These are phyloP conservation scores for Albophoma yamanashiensis DNA, from an alignment of 2,329 filamentous ascomycete species.

Conservation along the genomic window DNA sequence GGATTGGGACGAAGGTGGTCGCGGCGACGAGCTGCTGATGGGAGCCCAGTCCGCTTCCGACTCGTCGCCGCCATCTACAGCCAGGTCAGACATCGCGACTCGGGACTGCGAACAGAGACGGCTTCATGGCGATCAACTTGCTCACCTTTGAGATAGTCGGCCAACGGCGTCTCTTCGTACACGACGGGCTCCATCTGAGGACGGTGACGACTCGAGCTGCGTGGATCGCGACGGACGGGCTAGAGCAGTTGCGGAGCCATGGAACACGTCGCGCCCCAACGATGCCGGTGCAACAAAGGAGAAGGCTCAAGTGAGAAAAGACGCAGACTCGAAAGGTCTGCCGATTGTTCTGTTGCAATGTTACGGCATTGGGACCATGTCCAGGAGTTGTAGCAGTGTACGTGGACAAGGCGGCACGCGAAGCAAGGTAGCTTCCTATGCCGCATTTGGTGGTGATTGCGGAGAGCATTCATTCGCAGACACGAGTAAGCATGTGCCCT, in stretches of 20 bases:
- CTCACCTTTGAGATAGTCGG: slow-evolving; percentile 79
- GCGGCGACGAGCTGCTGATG: slow-evolving; percentile 23
- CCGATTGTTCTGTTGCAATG: not conserved
- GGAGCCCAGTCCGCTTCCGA: slow-evolving; percentile 35
- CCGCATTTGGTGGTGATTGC: not conserved
- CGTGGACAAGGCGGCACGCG: not conserved
- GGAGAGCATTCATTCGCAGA: not conserved
- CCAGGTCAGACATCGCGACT: slow-evolving; percentile 4
- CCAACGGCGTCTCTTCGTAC: slow-evolving; percentile 77
- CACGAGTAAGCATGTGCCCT: not conserved
- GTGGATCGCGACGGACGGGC: slow-evolving; percentile 14
- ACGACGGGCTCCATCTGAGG: slow-evolving; percentile 69
- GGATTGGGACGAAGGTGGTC: slow-evolving; percentile 14
- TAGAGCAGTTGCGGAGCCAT: slow-evolving; percentile 17
- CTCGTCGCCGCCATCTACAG: slow-evolving; percentile 37
- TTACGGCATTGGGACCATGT: not conserved
- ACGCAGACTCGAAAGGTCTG: not conserved
- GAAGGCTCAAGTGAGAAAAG: too few species aligned
- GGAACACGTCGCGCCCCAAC: not conserved
- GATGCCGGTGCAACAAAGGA: not conserved
- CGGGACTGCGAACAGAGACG: not conserved
- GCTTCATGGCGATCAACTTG: not conserved
- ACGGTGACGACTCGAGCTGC: slow-evolving; percentile 10
- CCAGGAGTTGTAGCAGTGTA: not conserved
- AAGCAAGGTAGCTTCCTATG: not conserved